phyloP scores from a whole-genome alignment of 768 basidiomycete genomes.

The Boletus barrowsii region DNA sequence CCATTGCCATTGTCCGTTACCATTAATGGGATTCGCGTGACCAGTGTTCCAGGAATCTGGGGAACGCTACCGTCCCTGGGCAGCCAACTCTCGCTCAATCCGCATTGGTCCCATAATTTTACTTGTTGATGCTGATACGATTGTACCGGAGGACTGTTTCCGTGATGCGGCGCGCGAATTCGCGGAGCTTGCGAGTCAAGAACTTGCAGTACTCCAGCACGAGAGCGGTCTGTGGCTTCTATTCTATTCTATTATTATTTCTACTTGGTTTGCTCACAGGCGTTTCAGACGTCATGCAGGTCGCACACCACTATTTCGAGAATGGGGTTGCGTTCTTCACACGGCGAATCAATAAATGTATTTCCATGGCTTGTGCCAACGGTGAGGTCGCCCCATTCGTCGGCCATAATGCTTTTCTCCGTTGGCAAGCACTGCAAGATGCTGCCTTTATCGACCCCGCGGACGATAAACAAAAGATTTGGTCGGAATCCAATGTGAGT shows the following conservation, averaged over 20 bases:
- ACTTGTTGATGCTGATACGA: slow-evolving; percentile 84
- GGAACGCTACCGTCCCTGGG: slow-evolving; percentile 65
- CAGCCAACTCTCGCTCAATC: slow-evolving; percentile 67
- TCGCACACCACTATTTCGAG: slow-evolving; percentile 86
- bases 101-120: slow-evolving; percentile 77
- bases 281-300: slow-evolving; percentile 80
- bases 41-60: slow-evolving; percentile 52
- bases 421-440: slow-evolving; percentile 88
- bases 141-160: slow-evolving; percentile 89
- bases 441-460: slow-evolving; percentile 64
- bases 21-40: slow-evolving; percentile 39
- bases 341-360: slow-evolving; percentile 78
- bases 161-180: slow-evolving; percentile 87
- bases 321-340: slow-evolving; percentile 90
- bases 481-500: slow-evolving; percentile 65
- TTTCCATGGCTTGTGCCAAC: slow-evolving; percentile 76
- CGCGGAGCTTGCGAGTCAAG: slow-evolving; percentile 58
- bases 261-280: slow-evolving; percentile 4
- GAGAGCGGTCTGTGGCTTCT: slow-evolving; percentile 65
- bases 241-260: slow-evolving; percentile 7
- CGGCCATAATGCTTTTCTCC: slow-evolving; percentile 85
- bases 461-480: slow-evolving; percentile 63
- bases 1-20: slow-evolving; percentile 33
- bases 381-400: slow-evolving; percentile 79
- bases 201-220: slow-evolving; percentile 85